Conservation (phyloP, 1,284 basidiomycete genomes). For the Tremellales sp. region DNA sequence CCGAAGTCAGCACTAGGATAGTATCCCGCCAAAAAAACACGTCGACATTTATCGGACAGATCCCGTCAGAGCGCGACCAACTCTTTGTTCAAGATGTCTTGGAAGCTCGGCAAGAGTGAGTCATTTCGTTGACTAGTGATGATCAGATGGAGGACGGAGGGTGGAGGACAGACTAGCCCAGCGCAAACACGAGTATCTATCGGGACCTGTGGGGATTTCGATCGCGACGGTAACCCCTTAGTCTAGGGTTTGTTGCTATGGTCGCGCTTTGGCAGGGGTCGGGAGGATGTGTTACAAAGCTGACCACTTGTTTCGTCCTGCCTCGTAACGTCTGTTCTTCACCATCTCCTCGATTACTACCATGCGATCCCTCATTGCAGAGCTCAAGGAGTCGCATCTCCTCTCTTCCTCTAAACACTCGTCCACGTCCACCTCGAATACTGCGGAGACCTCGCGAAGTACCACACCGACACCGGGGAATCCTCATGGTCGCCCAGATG, state of each 20-base stretch:
- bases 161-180: background rate
- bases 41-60: too few relatives aligned
- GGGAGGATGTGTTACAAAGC: background rate
- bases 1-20: too few relatives aligned
- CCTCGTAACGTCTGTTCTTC: background rate
- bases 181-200: slow-evolving; percentile 1
- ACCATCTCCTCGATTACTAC: background rate
- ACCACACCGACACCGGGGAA: slow-evolving; percentile 49
- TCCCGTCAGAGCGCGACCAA: too few relatives aligned
- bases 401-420: slow-evolving; percentile 28
- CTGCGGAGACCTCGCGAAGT: slow-evolving; percentile 38
- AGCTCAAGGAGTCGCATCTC: slow-evolving; percentile 47
- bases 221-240: slow-evolving; percentile 56
- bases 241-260: background rate
- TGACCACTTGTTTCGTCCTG: slow-evolving; percentile 61
- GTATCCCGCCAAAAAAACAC: too few relatives aligned
- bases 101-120: slow-evolving; percentile 53
- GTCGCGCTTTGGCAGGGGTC: background rate
- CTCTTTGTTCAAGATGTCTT: slow-evolving; percentile 49
- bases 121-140: background rate
- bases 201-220: slow-evolving; percentile 5
- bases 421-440: slow-evolving; percentile 23
- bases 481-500: slow-evolving; percentile 34
- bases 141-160: slow-evolving; percentile 7
- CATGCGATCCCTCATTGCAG: slow-evolving; percentile 6